Evolutionary conservation across 257 asterid species (phyloP).

Genomic region (Solanum etuberosum): DNA sequence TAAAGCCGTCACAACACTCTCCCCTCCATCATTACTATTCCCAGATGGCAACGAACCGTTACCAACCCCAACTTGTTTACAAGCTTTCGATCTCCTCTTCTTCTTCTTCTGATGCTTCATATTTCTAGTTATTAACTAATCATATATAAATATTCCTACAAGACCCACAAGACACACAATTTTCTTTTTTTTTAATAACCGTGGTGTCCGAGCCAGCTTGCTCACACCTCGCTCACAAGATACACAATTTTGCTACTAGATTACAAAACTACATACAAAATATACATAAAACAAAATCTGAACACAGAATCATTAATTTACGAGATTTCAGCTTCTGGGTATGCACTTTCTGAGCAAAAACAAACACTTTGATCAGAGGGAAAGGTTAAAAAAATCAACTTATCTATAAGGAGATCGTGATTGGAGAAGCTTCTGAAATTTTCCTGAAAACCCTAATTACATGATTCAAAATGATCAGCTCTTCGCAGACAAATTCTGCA

Average conservation of each 20-base stretch:
- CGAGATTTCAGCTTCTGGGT: neutral
- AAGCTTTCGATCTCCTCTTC: conserved; percentile 49
- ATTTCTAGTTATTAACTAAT: neutral
- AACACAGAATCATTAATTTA: neutral
- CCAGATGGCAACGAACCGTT: neutral
- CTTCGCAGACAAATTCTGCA: neutral
- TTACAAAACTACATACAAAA: neutral
- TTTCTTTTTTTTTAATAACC: neutral
- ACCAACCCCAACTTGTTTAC: conserved; percentile 13
- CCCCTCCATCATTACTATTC: conserved; percentile 6
- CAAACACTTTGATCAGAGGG: neutral
- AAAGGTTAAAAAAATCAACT: neutral
- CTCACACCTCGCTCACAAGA: neutral
- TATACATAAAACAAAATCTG: neutral
- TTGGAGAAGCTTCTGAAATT: neutral
- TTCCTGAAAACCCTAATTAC: neutral
- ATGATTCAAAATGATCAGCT: neutral
- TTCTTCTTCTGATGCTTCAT: conserved; percentile 53
- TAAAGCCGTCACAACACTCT: conserved; percentile 18
- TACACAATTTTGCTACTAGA: neutral
- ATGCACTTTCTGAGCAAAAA: neutral
- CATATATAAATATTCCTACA: neutral
- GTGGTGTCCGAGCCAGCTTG: neutral
- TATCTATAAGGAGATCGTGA: neutral
- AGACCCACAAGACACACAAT: neutral